Base-by-base conservation (phyloP, 1,284 basidiomycete species). In the Melampsora larici-populina region DNA sequence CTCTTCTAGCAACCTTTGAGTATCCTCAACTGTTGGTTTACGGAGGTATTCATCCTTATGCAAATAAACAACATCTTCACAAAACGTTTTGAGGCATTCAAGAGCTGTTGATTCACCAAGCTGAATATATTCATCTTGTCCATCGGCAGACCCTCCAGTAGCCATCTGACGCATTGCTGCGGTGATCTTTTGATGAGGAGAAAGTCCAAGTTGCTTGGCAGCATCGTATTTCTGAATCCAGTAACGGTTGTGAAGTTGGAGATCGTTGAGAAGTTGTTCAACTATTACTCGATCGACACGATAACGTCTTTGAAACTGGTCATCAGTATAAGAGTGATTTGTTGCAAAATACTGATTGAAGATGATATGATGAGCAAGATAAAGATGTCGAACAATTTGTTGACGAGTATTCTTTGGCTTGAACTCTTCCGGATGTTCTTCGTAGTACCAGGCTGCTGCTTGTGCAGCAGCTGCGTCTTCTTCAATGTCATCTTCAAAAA, bases 111-210 rank as follows among this genome's bases (percentile, higher is more conserved):
- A 43, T 49, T 26, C 48, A 26, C 67, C 67, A 70, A 70, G 46
- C 31, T 51, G 40, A n/a, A 70, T 43, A 55, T 48, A 70, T 55
- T 55, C 67, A 51, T 49, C 46, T 21, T 24, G 33, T 18, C 43
- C n/a, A 51, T 70, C 67, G 24, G 43, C 67, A 26, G 67, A 26
- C 46, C 24, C n/a, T 51, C 46, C 48, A 21, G 33, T 15, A 26
- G 48, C 67, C 26, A 74, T 60, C 51, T 74, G 62, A 8, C 29
- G 48, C 24, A 74, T 31, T 7, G 64, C 72, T 6, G 29, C 7
- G 18, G 72, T 74, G 13, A 49, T 58, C 40, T 74, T 65, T 24
- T 74, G 72, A 43, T 51, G 63, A 36, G 63, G 40, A 31, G 72
- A 55, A 26, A 74, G 63, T 5, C 71, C 72, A n/a, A 73, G 36